Evolutionary conservation across 768 basidiomycete species (phyloP), one percentile per base, ranked within the genome.

Genomic region (Obba rivulosa): DNA sequence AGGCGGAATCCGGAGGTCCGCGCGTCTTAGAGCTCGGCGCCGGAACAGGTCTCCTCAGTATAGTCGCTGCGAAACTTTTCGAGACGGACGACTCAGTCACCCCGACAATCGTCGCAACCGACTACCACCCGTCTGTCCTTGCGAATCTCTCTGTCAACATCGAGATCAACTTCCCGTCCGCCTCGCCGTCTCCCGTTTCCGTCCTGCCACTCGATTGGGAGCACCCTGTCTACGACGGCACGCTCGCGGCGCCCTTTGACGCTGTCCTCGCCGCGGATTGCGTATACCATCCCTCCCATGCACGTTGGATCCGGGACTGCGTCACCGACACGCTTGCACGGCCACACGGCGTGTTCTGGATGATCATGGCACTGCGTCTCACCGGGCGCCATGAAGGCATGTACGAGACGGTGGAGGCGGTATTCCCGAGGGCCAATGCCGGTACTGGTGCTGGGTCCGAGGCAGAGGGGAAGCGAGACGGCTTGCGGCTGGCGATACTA

Each of bases 11-110:
- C 24, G 13, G 13, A 31, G 24, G 20, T 21, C 20, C 54, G 4
- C 55, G 58, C 16, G 58, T 92, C 11, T 73, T 92, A 37, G 88
- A 93, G 63, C 75, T 93, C n/a, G 89, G 90, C 4, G 86, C 87
- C 0, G 90, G 90, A 3, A 92, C 90, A 0, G 90, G 90, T 3
- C 68, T 92, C 46, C 73, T 92, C n/a, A 87, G 87, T 54, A 83
- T 93, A 53, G 72, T 78, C 10, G 68, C 74, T 1, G 77, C 79
- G 1, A 80, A 76, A 56, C 57, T 83, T 2, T 25, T 25, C 8
- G 17, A 16, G 23, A 34, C 42, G 13, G 41, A 42, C n/a, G 42
- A 55, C 17, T 53, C 8, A 20, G 8, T 59, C 1, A 47, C 51
- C 7, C 58, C 68, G 0, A 46, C 57, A 5, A 69, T 91, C 46